These are phyloP conservation scores for Grifola frondosa DNA, from an alignment of 1,284 basidiomycete species.

Conservation along the genomic window DNA sequence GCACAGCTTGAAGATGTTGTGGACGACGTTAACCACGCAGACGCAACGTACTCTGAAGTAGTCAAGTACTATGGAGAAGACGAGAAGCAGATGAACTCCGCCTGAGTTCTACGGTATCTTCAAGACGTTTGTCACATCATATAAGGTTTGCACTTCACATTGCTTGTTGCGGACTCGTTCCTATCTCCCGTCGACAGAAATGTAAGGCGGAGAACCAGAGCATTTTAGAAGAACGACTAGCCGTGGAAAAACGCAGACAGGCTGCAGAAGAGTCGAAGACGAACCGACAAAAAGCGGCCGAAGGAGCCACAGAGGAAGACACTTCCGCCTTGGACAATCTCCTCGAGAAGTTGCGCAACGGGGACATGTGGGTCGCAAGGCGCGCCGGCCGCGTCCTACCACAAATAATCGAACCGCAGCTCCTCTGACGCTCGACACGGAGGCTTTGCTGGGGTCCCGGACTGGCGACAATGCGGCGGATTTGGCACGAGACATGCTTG, in stretches of 20 bases:
- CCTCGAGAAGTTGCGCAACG: slow-evolving; percentile 70
- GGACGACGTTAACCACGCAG: slow-evolving; percentile 84
- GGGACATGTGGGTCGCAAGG: slow-evolving; percentile 62
- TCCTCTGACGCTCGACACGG: slow-evolving; percentile 43
- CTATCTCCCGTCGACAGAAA: slow-evolving; percentile 55
- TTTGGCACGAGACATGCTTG: slow-evolving; percentile 72
- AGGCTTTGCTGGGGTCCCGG: slow-evolving; percentile 25
- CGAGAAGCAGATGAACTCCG: slow-evolving; percentile 75
- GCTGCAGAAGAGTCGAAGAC: slow-evolving; percentile 61
- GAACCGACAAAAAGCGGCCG: slow-evolving; percentile 51
- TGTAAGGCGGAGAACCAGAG: slow-evolving; percentile 78
- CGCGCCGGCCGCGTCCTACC: slow-evolving; percentile 48
- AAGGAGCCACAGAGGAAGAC: slow-evolving; percentile 52
- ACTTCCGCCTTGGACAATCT: slow-evolving; percentile 68
- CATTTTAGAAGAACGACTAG: slow-evolving; percentile 63
- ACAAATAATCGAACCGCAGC: slow-evolving; percentile 34
- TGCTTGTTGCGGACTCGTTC: slow-evolving; percentile 10
- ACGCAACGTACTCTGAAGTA: slow-evolving; percentile 78
- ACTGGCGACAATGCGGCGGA: slow-evolving; percentile 50
- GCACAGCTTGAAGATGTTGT: slow-evolving; percentile 76
- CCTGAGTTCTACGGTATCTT: slow-evolving; percentile 94
- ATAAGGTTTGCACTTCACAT: slow-evolving; percentile 57
- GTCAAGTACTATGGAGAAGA: slow-evolving; percentile 91
- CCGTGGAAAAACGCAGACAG: slow-evolving; percentile 64
- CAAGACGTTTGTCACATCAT: slow-evolving; percentile 92